phyloP scores from a whole-genome alignment of 1,139 yeast species.

The Suhomyces bokatorum region DNA sequence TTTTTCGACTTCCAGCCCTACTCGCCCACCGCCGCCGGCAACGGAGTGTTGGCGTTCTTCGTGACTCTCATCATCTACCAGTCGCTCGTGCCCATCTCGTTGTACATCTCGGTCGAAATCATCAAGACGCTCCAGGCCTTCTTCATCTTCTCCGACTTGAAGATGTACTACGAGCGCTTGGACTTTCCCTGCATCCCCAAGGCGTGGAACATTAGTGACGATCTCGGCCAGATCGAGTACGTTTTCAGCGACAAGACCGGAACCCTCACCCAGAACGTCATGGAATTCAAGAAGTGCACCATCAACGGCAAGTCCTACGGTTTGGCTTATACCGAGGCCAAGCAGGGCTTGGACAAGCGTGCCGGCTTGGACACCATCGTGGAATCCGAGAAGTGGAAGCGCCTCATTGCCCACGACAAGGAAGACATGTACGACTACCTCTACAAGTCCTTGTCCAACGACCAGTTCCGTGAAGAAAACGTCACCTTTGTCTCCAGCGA shows the following conservation, averaged over 20 bases:
- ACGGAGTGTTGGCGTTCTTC: constrained; percentile 83
- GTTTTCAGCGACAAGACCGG: constrained; percentile 97
- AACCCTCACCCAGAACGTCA: constrained; percentile 91
- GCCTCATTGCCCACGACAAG: constrained; percentile 63
- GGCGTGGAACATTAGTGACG: constrained; percentile 96
- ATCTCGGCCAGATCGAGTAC: constrained; percentile 94
- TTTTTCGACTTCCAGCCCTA: constrained; percentile 64
- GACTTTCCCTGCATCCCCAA: constrained; percentile 97
- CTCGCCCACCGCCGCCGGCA: constrained; percentile 60
- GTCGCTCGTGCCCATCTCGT: constrained; percentile 89
- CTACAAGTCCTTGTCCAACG: constrained; percentile 45
- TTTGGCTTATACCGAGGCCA: constrained; percentile 92
- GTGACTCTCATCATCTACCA: constrained; percentile 89
- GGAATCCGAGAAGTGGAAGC: constrained; percentile 64
- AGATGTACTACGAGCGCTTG: constrained; percentile 80
- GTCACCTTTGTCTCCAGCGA: constrained; percentile 80
- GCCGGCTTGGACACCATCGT: constrained; percentile 76
- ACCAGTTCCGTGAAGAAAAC: constrained; percentile 61
- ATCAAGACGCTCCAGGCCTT: constrained; percentile 93
- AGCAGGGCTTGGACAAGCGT: constrained; percentile 88
- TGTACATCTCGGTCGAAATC: constrained; percentile 92
- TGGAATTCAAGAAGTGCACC: constrained; percentile 95
- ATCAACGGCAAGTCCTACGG: constrained; percentile 89
- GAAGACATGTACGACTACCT: constrained; percentile 63
- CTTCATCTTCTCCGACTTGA: constrained; percentile 84